These are phyloP conservation scores for Gynochthodes officinalis DNA, from an alignment of 257 asterid genomes.

Conservation along the genomic window DNA sequence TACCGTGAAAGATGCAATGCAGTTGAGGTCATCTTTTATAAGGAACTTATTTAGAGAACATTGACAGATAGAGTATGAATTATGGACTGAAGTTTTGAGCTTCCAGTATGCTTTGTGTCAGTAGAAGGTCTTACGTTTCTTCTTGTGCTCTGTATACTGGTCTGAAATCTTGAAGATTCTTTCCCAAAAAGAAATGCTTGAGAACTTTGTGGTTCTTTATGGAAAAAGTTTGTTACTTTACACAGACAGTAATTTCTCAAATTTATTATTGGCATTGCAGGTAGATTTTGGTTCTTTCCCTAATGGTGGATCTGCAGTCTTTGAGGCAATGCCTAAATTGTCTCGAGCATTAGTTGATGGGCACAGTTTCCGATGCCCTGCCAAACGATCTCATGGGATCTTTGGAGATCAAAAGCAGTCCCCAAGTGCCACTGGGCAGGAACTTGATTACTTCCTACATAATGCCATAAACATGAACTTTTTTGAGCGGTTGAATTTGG, in stretches of 20 bases:
- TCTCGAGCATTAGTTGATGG: conserved; percentile 38
- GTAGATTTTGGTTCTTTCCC: conserved; percentile 55
- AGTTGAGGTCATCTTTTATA: background rate
- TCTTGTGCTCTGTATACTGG: background rate
- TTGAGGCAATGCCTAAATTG: conserved; percentile 36
- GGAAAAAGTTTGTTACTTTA: background rate
- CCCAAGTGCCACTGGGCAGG: conserved; percentile 52
- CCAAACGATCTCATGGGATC: conserved; percentile 54
- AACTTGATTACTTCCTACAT: conserved; percentile 70
- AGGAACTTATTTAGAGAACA: background rate
- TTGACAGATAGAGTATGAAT: background rate
- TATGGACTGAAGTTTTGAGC: background rate
- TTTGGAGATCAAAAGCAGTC: conserved; percentile 53
- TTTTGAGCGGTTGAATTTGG: conserved; percentile 76
- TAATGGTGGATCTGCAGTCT: conserved; percentile 41
- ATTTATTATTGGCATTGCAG: conserved; percentile 29
- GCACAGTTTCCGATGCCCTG: conserved; percentile 47
- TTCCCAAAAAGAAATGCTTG: background rate
- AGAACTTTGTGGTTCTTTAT: background rate
- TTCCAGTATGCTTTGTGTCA: background rate
- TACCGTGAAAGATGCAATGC: background rate
- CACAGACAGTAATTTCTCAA: background rate
- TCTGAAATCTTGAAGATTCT: background rate
- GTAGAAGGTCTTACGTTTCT: background rate
- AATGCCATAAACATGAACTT: conserved; percentile 68